Conservation (phyloP, 2,329 filamentous ascomycete genomes). For the Juglanconis oblonga region DNA sequence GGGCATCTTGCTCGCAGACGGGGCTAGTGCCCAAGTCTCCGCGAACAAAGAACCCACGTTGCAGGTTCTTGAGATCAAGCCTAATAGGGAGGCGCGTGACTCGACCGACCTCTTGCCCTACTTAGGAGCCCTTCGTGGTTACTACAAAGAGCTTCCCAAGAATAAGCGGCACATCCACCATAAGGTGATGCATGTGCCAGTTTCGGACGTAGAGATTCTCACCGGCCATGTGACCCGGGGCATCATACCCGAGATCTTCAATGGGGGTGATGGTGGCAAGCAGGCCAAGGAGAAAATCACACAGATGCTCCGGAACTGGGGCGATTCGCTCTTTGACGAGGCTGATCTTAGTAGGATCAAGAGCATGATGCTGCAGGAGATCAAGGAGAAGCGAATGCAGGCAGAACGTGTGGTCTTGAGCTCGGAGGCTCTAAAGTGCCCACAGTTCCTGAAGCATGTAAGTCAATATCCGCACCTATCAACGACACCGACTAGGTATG, state of each 20-base stretch:
- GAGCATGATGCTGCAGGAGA: constrained; percentile 76
- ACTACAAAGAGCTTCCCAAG: constrained; percentile 66
- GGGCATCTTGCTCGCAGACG: constrained; percentile 77
- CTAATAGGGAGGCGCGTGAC: constrained; percentile 65
- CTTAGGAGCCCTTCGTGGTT: constrained; percentile 64
- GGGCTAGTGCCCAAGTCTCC: constrained; percentile 58
- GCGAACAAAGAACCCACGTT: constrained; percentile 59
- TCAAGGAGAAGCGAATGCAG: constrained; percentile 68
- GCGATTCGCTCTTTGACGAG: constrained; percentile 74
- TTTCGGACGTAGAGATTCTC: constrained; percentile 80
- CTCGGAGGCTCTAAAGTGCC: constrained; percentile 66
- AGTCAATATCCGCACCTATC: constrained; percentile 35
- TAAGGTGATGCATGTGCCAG: constrained; percentile 65
- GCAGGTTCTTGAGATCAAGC: constrained; percentile 75
- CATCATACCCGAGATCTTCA: constrained; percentile 58
- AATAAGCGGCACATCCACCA: constrained; percentile 64
- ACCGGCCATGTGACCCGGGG: constrained; percentile 64
- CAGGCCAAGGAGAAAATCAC: constrained; percentile 66
- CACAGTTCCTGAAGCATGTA: constrained; percentile 83
- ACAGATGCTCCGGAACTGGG: constrained; percentile 71
- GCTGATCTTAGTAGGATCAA: constrained; percentile 78
- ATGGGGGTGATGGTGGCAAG: constrained; percentile 45
- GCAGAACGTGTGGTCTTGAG: constrained; percentile 61
- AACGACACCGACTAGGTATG: background rate
- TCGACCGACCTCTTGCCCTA: constrained; percentile 87